These are phyloP conservation scores for Tuber brumale DNA, from an alignment of 495 filamentous ascomycete genomes.

Conservation along the genomic window DNA sequence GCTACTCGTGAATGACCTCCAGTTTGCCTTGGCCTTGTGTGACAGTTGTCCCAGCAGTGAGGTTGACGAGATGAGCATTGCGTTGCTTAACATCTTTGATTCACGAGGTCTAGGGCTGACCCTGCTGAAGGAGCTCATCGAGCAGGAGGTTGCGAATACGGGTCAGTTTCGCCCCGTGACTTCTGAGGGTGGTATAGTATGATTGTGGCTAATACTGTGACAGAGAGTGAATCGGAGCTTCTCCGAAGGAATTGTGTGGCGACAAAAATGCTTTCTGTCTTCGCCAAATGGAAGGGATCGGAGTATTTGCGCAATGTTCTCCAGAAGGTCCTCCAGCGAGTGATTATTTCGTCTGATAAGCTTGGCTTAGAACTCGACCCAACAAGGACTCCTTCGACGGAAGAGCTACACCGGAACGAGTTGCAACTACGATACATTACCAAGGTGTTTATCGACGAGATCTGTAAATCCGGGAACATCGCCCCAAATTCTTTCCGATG, in stretches of 20 bases:
- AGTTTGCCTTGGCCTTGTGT: slow-evolving; percentile 55
- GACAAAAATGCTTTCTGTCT: slow-evolving; percentile 63
- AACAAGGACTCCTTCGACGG: slow-evolving; percentile 49
- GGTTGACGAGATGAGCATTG: slow-evolving; percentile 59
- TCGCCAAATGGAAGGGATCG: slow-evolving; percentile 61
- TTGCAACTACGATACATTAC: slow-evolving; percentile 56
- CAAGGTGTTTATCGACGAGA: slow-evolving; percentile 61
- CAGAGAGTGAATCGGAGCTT: slow-evolving; percentile 58
- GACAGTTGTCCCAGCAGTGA: slow-evolving; percentile 59
- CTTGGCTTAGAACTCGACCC: slow-evolving; percentile 61
- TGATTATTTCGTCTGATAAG: slow-evolving; percentile 56
- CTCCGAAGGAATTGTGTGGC: slow-evolving; percentile 59
- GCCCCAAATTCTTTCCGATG: slow-evolving; percentile 59
- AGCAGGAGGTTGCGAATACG: slow-evolving; percentile 59
- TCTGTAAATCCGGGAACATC: slow-evolving; percentile 53
- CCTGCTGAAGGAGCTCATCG: slow-evolving; percentile 58
- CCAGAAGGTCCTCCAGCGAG: slow-evolving; percentile 55
- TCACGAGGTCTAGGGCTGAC: slow-evolving; percentile 54
- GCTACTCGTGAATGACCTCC: slow-evolving; percentile 55
- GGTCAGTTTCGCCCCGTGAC: slow-evolving; percentile 40
- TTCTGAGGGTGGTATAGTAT: neutral
- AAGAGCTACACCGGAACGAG: slow-evolving; percentile 57
- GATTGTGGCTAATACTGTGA: slow-evolving; percentile 13
- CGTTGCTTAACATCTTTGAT: slow-evolving; percentile 61
- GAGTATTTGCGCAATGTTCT: slow-evolving; percentile 57